Percentiles rank a stretch among this genome's conserved stretches.
These are phyloP conservation scores for Suhomyces pyralidae DNA, from an alignment of 805 yeast species.

Conservation along the genomic window DNA sequence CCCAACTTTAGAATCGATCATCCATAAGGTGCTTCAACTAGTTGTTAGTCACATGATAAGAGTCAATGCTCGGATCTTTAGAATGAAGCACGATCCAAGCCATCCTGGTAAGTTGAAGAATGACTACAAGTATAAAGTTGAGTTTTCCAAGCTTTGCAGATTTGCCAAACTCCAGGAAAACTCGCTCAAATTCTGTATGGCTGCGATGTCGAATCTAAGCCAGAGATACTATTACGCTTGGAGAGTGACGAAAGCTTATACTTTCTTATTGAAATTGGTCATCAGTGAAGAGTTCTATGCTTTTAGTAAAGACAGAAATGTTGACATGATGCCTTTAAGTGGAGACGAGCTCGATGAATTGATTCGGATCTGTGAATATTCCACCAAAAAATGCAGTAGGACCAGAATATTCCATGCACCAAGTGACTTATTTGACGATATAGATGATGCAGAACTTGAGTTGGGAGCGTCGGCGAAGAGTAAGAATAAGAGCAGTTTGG, in stretches of 20 bases:
- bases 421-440: constrained; percentile 3
- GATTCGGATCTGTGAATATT: constrained; percentile 21
- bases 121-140: constrained; percentile 16
- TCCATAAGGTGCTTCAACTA: constrained; percentile 29
- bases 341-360: constrained; percentile 28
- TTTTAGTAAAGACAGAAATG: constrained; percentile 5
- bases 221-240: constrained; percentile 63
- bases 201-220: constrained; percentile 38
- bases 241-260: constrained; percentile 60
- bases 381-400: constrained; percentile 22
- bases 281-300: constrained; percentile 25
- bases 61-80: constrained; percentile 20
- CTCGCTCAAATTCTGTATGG: constrained; percentile 15
- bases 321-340: constrained; percentile 12
- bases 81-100: constrained; percentile 15
- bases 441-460: constrained; percentile 3
- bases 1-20: constrained; percentile 29
- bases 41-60: constrained; percentile 22
- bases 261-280: constrained; percentile 37
- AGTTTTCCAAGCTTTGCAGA: constrained; percentile 21
- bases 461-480: not conserved
- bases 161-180: constrained; percentile 25
- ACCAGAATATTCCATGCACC: constrained; percentile 2
- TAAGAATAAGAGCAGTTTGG: not conserved
- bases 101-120: constrained; percentile 19